Percentiles rank a stretch among this genome's conserved stretches.
Evolutionary conservation across 345 rosid species (phyloP).

Genomic region (Physaria fendleri): DNA sequence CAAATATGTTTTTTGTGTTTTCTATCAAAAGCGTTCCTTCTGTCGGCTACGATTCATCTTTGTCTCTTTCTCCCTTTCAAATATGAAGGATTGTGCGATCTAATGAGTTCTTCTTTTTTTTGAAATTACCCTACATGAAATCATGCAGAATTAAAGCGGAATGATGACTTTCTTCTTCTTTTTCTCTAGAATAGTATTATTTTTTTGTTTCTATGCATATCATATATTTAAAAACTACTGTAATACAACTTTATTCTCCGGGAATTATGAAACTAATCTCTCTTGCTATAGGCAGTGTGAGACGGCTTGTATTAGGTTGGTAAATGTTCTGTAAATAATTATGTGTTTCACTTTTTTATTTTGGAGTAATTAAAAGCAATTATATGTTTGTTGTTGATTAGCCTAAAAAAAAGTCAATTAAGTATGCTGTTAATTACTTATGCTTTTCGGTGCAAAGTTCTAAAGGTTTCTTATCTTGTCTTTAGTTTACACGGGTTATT

Average conservation of each 20-base stretch:
- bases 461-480: slow-evolving; percentile 21
- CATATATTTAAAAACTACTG: neutral
- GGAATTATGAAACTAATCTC: slow-evolving; percentile 33
- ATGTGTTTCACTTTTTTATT: neutral
- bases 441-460: slow-evolving; percentile 35
- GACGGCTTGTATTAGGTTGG: neutral
- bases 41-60: slow-evolving; percentile 24
- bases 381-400: neutral
- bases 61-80: neutral
- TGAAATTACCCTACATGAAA: slow-evolving; percentile 7
- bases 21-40: slow-evolving; percentile 14
- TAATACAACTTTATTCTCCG: slow-evolving; percentile 23
- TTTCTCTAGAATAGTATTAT: too few species aligned
- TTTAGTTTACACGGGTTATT: slow-evolving; percentile 3
- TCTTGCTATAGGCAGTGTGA: slow-evolving; percentile 2
- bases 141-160: slow-evolving; percentile 26
- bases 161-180: slow-evolving; percentile 15
- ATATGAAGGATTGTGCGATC: slow-evolving; percentile 10
- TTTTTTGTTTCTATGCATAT: too few species aligned
- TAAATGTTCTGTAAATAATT: neutral
- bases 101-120: too few species aligned
- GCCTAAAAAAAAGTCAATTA: slow-evolving; percentile 25
- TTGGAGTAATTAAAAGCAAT: slow-evolving; percentile 4
- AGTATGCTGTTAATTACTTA: slow-evolving; percentile 30
- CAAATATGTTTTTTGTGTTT: slow-evolving; percentile 26